Base-by-base conservation (phyloP, 2,329 filamentous ascomycete genomes). In the Penicillium sp. region DNA sequence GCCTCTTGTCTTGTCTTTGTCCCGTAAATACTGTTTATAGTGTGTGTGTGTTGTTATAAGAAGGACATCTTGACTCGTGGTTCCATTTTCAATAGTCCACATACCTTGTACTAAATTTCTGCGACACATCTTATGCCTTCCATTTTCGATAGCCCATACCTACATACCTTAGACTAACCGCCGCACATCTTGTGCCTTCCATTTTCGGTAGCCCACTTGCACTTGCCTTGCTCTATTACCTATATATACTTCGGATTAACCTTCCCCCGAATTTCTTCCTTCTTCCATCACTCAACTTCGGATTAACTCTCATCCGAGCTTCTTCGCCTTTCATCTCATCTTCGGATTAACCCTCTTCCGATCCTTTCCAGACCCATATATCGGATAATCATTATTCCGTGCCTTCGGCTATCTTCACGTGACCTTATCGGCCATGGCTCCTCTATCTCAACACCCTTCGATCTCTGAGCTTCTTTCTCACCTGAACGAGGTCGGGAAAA, bases 361-460 rank as follows among this genome's bases (percentile, higher is more conserved):
- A 30, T 30, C 28, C 28, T 5, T 8, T 30, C 28, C 28, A 30
- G 8, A 1, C 28, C n/a, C n/a, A n/a, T n/a, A n/a, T n/a, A n/a
- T 30, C 28, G 28, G 30, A 33, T 33, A 2, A 33, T 33, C 30
- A 8, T 33, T 33, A 33, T 33, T 33, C 30, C 30, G 9, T 2
- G 2, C 2, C 3, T 33, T 2, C 1, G 40, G 0, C n/a, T 59
- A 62, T 60, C 42, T 19, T 12, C 65, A 68, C 65, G 65, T 68
- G 65, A 68, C 37, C 40, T 26, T 30, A 49, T 49, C 40, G 28
- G 22, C 38, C 15, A 38, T 47, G 44, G 40, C 12, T 35, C 24
- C 26, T n/a, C 35, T 22, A 7, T 15, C 33, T 13, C 22, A 9
- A 35, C n/a, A 22, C 8, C 37, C 26, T 13, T 30, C 40, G 38